Evolutionary conservation across 2,329 filamentous ascomycete species (phyloP), one percentile per base, ranked within the genome.

Genomic region (Intubia oerlemansii): DNA sequence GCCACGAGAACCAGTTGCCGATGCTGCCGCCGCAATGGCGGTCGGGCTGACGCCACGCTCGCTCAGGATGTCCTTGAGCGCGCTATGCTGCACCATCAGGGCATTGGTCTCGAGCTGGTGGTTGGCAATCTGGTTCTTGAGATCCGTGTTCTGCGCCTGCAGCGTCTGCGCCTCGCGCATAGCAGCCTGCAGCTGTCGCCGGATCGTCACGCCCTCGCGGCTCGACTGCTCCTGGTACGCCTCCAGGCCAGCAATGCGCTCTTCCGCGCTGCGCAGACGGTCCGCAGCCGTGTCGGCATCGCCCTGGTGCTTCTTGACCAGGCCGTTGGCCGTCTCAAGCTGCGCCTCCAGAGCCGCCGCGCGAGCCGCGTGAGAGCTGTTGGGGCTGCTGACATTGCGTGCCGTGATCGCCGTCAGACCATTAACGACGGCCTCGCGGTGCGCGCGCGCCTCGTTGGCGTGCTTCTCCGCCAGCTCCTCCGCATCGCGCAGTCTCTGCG

Each of bases 141-240:
- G 56, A 11, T 92, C 82, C 2, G 74, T 63, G 49, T 85, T 88
- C 35, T 77, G 67, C 19, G 76, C 67, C 39, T 82, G 77, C 16
- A 90, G 58, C n/a, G 66, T 59, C 46, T 92, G 82, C 10, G 75
- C 71, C 33, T 98, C 85, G 38, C 74, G 75, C 47, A 92, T 60
- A 5, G 79, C 71, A 16, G 70, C 63, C 47, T 95, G 88, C 30
- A 98, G 63, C 45, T 95, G 85, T 45, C 88, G 74, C 31, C 88
- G 71, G 38, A 95, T 81, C 20, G 73, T 69, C 31, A 98, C 70
- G 27, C 82, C 82, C 49, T 98, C 90, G 25, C 88, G 69, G 49
- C 84, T 95, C 4, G 84, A 77, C 51, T 98, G 88, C 46, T 98
- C 88, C 51, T 98, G 88, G 48, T 95, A 95, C 17, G 82, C 80